A percentile compares a stretch with the other conserved stretches of the same genome.
These are phyloP conservation scores for Claviceps humidiphila DNA, from an alignment of 2,329 filamentous ascomycete genomes.

Conservation along the genomic window DNA sequence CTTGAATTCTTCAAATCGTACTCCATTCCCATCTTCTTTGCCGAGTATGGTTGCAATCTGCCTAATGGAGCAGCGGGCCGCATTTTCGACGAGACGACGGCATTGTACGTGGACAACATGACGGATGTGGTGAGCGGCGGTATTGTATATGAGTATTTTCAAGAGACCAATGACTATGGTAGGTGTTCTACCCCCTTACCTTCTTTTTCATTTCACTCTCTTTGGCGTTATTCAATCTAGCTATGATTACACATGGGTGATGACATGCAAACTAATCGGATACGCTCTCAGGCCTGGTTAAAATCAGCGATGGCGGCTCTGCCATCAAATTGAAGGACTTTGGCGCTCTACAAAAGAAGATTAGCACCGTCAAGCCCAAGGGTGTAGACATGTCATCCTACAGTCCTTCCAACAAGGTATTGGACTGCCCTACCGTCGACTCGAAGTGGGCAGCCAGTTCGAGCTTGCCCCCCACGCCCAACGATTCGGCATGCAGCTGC, in stretches of 20 bases:
- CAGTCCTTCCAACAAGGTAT: slow-evolving; percentile 59
- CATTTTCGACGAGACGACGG: slow-evolving; percentile 71
- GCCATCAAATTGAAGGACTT: slow-evolving; percentile 64
- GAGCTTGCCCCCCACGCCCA: slow-evolving; percentile 68
- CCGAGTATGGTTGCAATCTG: slow-evolving; percentile 92
- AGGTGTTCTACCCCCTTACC: slow-evolving; percentile 14
- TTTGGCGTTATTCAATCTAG: not conserved
- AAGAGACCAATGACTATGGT: slow-evolving; percentile 83
- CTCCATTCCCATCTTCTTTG: slow-evolving; percentile 93
- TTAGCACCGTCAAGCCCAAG: slow-evolving; percentile 53
- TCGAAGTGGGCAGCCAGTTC: slow-evolving; percentile 50
- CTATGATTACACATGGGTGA: not conserved
- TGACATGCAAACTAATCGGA: not conserved
- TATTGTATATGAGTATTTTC: slow-evolving; percentile 98
- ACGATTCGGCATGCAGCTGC: slow-evolving; percentile 69
- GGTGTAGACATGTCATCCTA: slow-evolving; percentile 56
- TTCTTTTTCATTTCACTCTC: not conserved
- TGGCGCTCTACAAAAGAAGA: slow-evolving; percentile 53
- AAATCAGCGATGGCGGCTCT: slow-evolving; percentile 35
- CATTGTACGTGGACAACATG: slow-evolving; percentile 73
- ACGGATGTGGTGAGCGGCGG: slow-evolving; percentile 80
- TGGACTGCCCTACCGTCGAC: slow-evolving; percentile 55
- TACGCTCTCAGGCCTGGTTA: slow-evolving; percentile 45
- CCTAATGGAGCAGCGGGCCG: slow-evolving; percentile 50
- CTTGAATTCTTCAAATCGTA: slow-evolving; percentile 79